Percentiles rank a stretch among this genome's conserved stretches.
Evolutionary conservation across 2,329 filamentous ascomycete genomes (phyloP).

Genomic region (Claviceps spartinae): DNA sequence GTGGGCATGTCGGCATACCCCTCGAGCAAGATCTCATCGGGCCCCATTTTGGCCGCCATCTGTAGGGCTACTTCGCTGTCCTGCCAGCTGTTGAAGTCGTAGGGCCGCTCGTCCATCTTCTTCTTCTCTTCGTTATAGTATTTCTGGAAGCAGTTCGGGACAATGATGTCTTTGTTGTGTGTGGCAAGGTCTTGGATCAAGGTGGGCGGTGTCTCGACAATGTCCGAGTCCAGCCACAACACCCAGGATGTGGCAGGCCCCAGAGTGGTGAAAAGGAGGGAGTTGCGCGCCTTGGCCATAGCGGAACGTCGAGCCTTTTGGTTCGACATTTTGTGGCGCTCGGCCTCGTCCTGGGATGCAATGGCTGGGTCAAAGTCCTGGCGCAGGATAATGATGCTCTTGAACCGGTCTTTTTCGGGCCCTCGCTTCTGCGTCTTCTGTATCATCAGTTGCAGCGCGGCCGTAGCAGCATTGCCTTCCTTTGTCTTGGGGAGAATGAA

Average conservation of each 20-base stretch:
- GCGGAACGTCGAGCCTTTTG: conserved; percentile 76
- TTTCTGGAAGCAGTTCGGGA: conserved; percentile 89
- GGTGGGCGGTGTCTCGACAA: conserved; percentile 71
- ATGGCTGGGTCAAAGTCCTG: conserved; percentile 87
- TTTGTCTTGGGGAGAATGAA: conserved; percentile 93
- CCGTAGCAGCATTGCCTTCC: conserved; percentile 78
- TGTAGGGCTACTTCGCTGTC: conserved; percentile 70
- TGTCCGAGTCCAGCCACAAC: conserved; percentile 86
- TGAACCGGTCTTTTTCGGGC: conserved; percentile 69
- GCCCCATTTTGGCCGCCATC: conserved; percentile 66
- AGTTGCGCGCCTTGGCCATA: conserved; percentile 91
- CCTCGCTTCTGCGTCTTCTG: conserved; percentile 68
- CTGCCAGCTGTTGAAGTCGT: conserved; percentile 97
- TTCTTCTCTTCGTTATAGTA: conserved; percentile 59
- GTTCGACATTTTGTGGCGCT: conserved; percentile 82
- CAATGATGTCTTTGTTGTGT: conserved; percentile 82
- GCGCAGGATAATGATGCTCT: conserved; percentile 82
- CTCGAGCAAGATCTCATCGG: conserved; percentile 85
- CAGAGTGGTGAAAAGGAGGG: conserved; percentile 85
- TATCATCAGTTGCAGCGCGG: conserved; percentile 72
- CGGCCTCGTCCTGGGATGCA: conserved; percentile 66
- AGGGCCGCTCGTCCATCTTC: conserved; percentile 62
- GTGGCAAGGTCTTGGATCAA: conserved; percentile 84
- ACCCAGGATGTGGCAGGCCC: conserved; percentile 91
- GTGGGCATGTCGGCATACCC: conserved; percentile 90